phyloP scores from a whole-genome alignment of 1,139 yeast species.

The Suhomyces wounanorum region DNA sequence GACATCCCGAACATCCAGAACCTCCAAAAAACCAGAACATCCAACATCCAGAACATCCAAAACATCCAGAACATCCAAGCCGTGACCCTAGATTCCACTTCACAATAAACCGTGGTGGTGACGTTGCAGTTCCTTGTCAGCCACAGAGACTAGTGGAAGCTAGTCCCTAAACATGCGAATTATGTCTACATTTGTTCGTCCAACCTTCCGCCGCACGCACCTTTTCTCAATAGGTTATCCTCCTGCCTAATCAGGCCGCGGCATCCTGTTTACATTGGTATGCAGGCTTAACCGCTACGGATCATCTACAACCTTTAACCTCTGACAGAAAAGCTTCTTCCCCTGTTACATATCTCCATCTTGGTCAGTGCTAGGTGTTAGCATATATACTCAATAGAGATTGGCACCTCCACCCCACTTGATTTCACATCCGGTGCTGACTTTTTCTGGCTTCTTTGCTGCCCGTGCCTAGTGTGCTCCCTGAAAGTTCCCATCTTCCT shows the following conservation, averaged over 20 bases:
- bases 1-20: too few relatives aligned
- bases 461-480: not conserved
- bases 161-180: not conserved
- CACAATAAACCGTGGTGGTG: too few relatives aligned
- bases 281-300: slow-evolving; percentile 6
- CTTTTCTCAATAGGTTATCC: slow-evolving; percentile 12
- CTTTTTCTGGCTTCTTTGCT: not conserved
- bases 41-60: too few relatives aligned
- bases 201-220: slow-evolving; percentile 5
- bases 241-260: slow-evolving; percentile 14
- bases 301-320: not conserved
- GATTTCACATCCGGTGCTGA: not conserved
- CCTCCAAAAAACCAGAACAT: too few relatives aligned
- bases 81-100: too few relatives aligned
- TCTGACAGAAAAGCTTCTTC: not conserved
- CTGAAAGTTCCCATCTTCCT: not conserved
- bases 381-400: not conserved
- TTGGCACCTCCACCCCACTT: not conserved
- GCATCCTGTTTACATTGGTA: slow-evolving; percentile 10
- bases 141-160: not conserved
- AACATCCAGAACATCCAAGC: too few relatives aligned
- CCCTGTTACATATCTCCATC: not conserved
- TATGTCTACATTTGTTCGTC: not conserved
- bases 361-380: not conserved
- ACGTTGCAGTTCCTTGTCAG: not conserved